Conservation (phyloP, 1,139 yeast genomes). For the Tardiomyces depauwii region DNA sequence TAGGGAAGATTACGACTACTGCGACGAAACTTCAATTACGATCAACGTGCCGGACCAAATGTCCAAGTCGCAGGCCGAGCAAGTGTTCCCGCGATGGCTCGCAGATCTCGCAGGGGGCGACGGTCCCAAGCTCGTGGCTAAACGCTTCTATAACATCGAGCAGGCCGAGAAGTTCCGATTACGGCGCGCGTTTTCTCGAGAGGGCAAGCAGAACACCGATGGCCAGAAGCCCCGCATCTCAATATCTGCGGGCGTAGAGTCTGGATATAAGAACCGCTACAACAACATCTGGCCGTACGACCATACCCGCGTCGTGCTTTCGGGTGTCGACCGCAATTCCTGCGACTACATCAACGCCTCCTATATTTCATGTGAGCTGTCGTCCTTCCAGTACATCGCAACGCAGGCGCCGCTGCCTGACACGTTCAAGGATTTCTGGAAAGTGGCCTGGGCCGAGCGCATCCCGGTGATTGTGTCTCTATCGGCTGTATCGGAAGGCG, state of each 20-base stretch:
- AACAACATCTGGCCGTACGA: constrained; percentile 77
- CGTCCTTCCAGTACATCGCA: constrained; percentile 47
- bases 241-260: constrained; percentile 62
- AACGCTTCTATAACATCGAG: constrained; percentile 27
- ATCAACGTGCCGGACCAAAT: neutral
- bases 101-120: constrained; percentile 15
- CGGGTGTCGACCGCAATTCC: constrained; percentile 12
- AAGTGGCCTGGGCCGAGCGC: constrained; percentile 50
- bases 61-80: constrained; percentile 4
- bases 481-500: constrained; percentile 45
- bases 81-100: constrained; percentile 27
- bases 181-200: constrained; percentile 19
- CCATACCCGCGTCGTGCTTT: constrained; percentile 57
- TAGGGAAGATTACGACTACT: neutral
- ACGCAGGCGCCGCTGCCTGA: constrained; percentile 78
- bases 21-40: neutral
- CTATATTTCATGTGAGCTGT: constrained; percentile 31
- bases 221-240: no score
- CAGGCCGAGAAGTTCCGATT: constrained; percentile 27
- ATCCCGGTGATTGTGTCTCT: constrained; percentile 59
- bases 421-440: constrained; percentile 77
- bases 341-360: constrained; percentile 55
- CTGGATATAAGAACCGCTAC: constrained; percentile 62
- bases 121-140: constrained; percentile 26
- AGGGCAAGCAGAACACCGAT: neutral